Conservation (phyloP, 2,329 filamentous ascomycete species). For the Penicillium freii region DNA sequence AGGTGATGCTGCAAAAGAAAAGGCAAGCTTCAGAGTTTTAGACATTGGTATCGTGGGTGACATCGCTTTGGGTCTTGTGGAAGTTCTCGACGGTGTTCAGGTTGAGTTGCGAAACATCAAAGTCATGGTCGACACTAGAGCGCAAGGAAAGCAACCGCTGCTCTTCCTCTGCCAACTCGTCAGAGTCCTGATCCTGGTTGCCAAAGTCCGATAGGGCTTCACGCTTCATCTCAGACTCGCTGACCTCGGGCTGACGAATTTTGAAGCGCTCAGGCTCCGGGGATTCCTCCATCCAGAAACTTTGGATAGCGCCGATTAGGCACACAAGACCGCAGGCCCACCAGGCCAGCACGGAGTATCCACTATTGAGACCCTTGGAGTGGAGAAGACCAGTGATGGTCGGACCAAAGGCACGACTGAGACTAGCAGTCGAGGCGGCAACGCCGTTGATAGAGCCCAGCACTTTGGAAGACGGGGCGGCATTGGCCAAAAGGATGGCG, state of each 20-base stretch:
- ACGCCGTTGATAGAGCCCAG: constrained; percentile 91
- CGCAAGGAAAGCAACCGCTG: constrained; percentile 38
- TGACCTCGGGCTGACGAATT: constrained; percentile 25
- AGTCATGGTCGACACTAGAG: constrained; percentile 36
- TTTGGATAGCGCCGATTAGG: constrained; percentile 69
- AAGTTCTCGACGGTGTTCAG: constrained; percentile 19
- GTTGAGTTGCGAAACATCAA: constrained; percentile 29
- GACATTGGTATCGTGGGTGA: constrained; percentile 6
- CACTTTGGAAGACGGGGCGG: constrained; percentile 76
- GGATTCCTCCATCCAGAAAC: constrained; percentile 69
- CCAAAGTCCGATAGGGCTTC: constrained; percentile 25
- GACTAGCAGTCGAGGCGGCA: constrained; percentile 83
- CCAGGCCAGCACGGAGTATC: constrained; percentile 88
- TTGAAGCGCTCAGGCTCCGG: constrained; percentile 45
- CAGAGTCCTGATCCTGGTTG: constrained; percentile 23
- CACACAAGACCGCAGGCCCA: constrained; percentile 83
- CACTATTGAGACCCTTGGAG: constrained; percentile 71
- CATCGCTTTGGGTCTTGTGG: constrained; percentile 10
- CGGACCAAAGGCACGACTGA: constrained; percentile 84
- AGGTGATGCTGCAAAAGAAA: background rate
- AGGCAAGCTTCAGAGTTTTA: constrained; percentile 4
- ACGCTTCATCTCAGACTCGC: constrained; percentile 30
- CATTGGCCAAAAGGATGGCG: constrained; percentile 84
- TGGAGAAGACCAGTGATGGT: constrained; percentile 84
- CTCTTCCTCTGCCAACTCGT: constrained; percentile 32